Evolutionary conservation across 805 yeast species (phyloP), one percentile per base, ranked within the genome.

Genomic region (Lachancea mirantina): DNA sequence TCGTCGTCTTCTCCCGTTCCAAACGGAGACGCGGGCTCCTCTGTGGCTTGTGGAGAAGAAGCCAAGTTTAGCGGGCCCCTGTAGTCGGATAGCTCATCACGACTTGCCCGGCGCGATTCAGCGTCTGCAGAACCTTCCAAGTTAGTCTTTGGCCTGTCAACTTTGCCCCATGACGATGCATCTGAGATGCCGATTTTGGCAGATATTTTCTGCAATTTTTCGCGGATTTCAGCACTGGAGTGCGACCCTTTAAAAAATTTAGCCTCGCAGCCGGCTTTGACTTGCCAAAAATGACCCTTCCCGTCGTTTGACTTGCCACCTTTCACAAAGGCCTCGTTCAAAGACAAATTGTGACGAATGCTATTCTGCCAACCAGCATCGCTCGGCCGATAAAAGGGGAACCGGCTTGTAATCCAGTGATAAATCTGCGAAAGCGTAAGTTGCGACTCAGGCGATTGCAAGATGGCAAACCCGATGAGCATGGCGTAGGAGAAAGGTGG

Each of bases 281-380:
- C 82, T 46, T 80, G 76, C 98, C 98, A 89, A 57, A 80, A 89
- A 61, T 88, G 95, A 14, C 72, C 72, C 55, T 83, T 83, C 6
- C 89, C 87, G 61, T 82, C 94, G 45, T 82, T 80, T 8, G 96
- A 88, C 55, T 88, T 81, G 45, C 84, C 95, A 14, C 92, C 55
- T 60, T 89, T 89, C 30, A 81, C 69, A 53, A 89, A 89, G 0
- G 96, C 95, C 53, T 92, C 92, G 59, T 89, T 92, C 47, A 89
- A 68, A 8, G 96, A 85, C 19, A 89, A 65, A 46, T 92, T 89
- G 60, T 89, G 98, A 41, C 98, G 77, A 42, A 89, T 92, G 20
- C 96, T 88, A 61, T 89, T 89, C 60, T 89, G 96, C 98, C 98
- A 89, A 17, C 96, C 96, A 8, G 84, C 81, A 46, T 85, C 95